Percentiles rank a stretch among this genome's conserved stretches.
Evolutionary conservation across 352 stramenopile species (phyloP).

Genomic region (Globisporangium paddicum): DNA sequence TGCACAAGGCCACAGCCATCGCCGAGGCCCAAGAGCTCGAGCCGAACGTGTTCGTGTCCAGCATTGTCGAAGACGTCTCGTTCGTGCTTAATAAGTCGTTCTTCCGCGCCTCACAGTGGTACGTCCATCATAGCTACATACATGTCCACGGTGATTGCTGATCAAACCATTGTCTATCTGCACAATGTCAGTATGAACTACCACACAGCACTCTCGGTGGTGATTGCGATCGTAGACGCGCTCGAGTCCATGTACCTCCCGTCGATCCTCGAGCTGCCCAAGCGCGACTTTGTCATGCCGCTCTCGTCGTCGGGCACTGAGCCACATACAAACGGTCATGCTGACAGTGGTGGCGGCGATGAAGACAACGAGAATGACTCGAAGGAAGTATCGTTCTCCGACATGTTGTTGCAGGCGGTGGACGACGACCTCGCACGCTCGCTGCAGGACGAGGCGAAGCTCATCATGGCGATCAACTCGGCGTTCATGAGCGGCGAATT

Average conservation of each 20-base stretch:
- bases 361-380: conserved; percentile 16
- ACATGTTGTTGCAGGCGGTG: conserved; percentile 72
- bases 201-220: conserved; percentile 73
- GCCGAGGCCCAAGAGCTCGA: conserved; percentile 74
- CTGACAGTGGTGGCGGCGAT: background rate
- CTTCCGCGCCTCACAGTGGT: conserved; percentile 72
- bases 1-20: conserved; percentile 81
- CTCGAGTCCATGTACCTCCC: conserved; percentile 78
- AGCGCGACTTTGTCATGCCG: conserved; percentile 53
- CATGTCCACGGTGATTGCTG: background rate
- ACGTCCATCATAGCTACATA: background rate
- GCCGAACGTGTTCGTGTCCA: conserved; percentile 62
- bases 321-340: background rate
- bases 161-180: background rate
- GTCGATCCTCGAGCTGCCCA: conserved; percentile 64
- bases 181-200: conserved; percentile 58
- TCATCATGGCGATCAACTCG: conserved; percentile 88
- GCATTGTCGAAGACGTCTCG: conserved; percentile 79
- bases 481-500: conserved; percentile 78
- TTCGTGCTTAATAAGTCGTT: conserved; percentile 86
- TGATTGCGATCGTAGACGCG: conserved; percentile 80
- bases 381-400: conserved; percentile 65
- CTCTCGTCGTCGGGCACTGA: conserved; percentile 12
- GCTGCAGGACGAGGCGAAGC: conserved; percentile 63
- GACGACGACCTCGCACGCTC: conserved; percentile 67